A percentile compares a stretch with the other conserved stretches of the same genome.
Evolutionary conservation across 2,329 filamentous ascomycete species (phyloP).

Genomic region (Cercospora beticola): DNA sequence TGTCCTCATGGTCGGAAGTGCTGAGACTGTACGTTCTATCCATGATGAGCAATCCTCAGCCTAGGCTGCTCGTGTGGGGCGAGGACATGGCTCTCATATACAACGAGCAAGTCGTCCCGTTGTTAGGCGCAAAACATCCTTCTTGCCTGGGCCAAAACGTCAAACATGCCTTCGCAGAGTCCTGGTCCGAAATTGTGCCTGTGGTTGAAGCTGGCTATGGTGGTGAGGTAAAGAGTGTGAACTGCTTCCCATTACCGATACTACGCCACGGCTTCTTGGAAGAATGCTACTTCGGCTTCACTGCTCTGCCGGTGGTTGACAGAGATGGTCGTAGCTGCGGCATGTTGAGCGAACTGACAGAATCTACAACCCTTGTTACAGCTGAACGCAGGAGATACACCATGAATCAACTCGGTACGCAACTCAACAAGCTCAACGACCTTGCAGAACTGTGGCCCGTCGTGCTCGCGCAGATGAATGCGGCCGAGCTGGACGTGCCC

Average conservation of each 20-base stretch:
- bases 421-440: conserved; percentile 19
- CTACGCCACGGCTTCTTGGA: conserved; percentile 32
- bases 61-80: conserved; percentile 37
- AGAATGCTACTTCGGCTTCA: conserved; percentile 35
- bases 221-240: conserved; percentile 26
- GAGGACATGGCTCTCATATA: conserved; percentile 35
- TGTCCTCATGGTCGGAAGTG: conserved; percentile 30
- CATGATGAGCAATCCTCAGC: conserved; percentile 36
- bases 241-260: conserved; percentile 28
- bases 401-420: conserved; percentile 23
- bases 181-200: conserved; percentile 25
- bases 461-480: conserved; percentile 24
- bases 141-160: conserved; percentile 25
- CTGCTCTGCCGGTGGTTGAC: conserved; percentile 32
- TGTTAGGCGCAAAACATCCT: conserved; percentile 33
- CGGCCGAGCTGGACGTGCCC: conserved; percentile 27
- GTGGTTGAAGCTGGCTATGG: conserved; percentile 26
- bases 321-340: conserved; percentile 25
- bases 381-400: conserved; percentile 26
- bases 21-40: conserved; percentile 29
- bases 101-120: conserved; percentile 33
- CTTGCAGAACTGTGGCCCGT: conserved; percentile 30
- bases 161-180: conserved; percentile 26
- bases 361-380: conserved; percentile 28
- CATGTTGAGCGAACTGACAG: conserved; percentile 31